Evolutionary conservation across 2,329 filamentous ascomycete species (phyloP).

Genomic region (Bipolaris oryzae): DNA sequence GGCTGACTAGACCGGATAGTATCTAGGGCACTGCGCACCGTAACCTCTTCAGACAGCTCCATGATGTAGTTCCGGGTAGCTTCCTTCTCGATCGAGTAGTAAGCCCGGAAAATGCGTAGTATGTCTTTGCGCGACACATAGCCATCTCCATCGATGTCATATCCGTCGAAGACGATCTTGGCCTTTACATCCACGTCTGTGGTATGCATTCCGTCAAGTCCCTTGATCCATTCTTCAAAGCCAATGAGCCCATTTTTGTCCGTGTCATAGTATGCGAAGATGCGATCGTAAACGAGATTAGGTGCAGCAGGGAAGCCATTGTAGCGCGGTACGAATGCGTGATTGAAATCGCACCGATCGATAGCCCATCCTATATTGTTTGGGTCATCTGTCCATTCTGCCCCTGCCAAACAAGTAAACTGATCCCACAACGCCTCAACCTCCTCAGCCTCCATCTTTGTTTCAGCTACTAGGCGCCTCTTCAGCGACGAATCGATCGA

Average conservation of each 20-base stretch:
- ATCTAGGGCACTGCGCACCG: conserved; percentile 59
- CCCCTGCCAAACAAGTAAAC: conserved; percentile 91
- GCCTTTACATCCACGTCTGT: conserved; percentile 55
- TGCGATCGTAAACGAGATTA: conserved; percentile 92
- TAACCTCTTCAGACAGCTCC: conserved; percentile 75
- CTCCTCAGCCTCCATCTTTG: conserved; percentile 75
- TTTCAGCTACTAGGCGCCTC: conserved; percentile 60
- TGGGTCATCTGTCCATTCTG: conserved; percentile 81
- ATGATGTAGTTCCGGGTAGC: conserved; percentile 83
- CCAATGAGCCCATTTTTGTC: conserved; percentile 88
- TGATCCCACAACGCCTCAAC: conserved; percentile 96
- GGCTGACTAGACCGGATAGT: conserved; percentile 53
- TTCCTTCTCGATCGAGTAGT: conserved; percentile 88
- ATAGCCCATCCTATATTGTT: conserved; percentile 80
- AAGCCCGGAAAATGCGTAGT: conserved; percentile 87
- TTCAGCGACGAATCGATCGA: conserved; percentile 72
- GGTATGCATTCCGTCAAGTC: conserved; percentile 68
- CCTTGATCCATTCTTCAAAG: conserved; percentile 89
- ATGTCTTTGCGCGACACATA: conserved; percentile 87
- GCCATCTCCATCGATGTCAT: conserved; percentile 88
- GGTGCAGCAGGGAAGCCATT: conserved; percentile 77
- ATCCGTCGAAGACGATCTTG: conserved; percentile 77
- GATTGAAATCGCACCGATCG: conserved; percentile 90
- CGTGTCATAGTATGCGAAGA: conserved; percentile 95
- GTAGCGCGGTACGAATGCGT: conserved; percentile 84